phyloP scores from a whole-genome alignment of 108 stramenopile genomes.

The Nitzschia sp. region DNA sequence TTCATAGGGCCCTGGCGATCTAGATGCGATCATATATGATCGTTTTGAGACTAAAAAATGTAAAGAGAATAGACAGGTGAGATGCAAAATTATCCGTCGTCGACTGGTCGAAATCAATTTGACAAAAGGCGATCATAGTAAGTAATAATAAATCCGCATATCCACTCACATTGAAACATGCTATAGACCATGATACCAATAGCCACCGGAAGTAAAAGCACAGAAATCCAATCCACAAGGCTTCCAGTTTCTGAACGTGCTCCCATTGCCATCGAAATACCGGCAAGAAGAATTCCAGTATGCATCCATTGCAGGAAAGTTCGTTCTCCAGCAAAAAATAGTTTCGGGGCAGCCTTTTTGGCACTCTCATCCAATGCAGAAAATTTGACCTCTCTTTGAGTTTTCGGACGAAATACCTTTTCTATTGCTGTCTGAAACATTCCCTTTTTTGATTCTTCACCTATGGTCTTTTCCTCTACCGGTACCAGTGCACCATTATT shows the following conservation, averaged over 20 bases:
- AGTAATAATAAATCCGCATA: too few species aligned
- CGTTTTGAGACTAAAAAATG: constrained; percentile 50
- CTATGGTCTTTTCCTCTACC: not conserved
- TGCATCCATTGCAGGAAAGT: constrained; percentile 95
- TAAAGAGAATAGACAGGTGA: not conserved
- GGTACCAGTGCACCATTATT: not conserved
- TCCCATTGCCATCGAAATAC: constrained; percentile 83
- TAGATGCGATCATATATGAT: constrained; percentile 80
- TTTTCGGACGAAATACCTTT: not conserved
- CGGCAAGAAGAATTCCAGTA: constrained; percentile 75
- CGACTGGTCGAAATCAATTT: too few species aligned
- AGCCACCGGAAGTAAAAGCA: constrained; percentile 84
- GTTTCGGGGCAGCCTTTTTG: constrained; percentile 54
- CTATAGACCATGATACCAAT: constrained; percentile 86
- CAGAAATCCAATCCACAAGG: constrained; percentile 65
- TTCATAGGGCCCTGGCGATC: constrained; percentile 89
- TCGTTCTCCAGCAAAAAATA: constrained; percentile 92
- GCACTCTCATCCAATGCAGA: constrained; percentile 20
- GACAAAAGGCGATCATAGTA: too few species aligned
- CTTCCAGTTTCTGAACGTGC: constrained; percentile 40
- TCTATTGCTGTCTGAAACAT: not conserved
- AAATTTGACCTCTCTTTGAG: not conserved
- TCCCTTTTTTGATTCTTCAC: not conserved
- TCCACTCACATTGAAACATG: constrained; percentile 82
- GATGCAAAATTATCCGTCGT: too few species aligned